A percentile compares a stretch with the other conserved stretches of the same genome.
These are phyloP conservation scores for Chalciporus piperatus DNA, from an alignment of 768 basidiomycete species.

Conservation along the genomic window DNA sequence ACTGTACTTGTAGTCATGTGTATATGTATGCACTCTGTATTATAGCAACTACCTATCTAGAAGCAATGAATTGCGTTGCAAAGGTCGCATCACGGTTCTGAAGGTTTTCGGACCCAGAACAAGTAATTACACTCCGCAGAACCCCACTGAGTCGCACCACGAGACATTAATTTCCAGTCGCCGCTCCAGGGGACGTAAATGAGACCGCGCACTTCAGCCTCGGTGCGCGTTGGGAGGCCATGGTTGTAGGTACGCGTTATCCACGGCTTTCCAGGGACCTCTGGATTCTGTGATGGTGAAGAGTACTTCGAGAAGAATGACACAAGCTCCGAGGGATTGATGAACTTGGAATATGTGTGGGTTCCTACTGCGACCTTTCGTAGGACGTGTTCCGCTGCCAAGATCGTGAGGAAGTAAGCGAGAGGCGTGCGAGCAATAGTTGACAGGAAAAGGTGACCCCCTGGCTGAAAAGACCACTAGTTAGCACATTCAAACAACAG, in stretches of 20 bases:
- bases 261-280: conserved; percentile 45
- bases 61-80: background rate
- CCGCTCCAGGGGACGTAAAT: conserved; percentile 71
- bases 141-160: conserved; percentile 43
- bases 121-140: conserved; percentile 72
- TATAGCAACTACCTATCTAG: conserved; percentile 1
- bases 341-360: conserved; percentile 87
- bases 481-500: conserved; percentile 3
- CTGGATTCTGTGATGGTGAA: conserved; percentile 14
- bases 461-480: conserved; percentile 56
- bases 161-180: conserved; percentile 66
- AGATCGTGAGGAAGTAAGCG: conserved; percentile 65
- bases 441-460: conserved; percentile 92
- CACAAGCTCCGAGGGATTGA: conserved; percentile 83
- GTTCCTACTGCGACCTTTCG: conserved; percentile 82
- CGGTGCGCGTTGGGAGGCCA: conserved; percentile 52
- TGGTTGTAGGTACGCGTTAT: conserved; percentile 49
- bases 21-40: conserved; percentile 20
- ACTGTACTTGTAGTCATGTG: conserved; percentile 1
- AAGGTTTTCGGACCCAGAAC: conserved; percentile 83
- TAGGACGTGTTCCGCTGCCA: conserved; percentile 79
- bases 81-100: conserved; percentile 5
- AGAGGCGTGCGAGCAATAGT: conserved; percentile 88
- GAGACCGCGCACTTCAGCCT: conserved; percentile 80
- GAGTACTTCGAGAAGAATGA: conserved; percentile 73